Evolutionary conservation across 345 rosid species (phyloP).

Genomic region (Euphorbia peplus): DNA sequence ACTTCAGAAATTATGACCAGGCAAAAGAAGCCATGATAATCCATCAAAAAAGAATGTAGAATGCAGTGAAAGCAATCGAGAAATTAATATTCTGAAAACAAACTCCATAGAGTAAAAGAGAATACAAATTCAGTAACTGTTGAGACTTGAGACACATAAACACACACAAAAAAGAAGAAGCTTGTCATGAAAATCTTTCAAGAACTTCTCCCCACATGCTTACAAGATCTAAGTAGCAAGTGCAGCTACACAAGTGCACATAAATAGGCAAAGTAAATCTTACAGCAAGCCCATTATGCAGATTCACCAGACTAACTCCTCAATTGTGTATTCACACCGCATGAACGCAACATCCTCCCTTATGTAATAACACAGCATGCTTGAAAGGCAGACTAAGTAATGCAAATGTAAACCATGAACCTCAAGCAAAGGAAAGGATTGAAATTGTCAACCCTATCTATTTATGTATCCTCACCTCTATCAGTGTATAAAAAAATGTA

Average conservation of each 20-base stretch:
- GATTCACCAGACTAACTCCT: background rate
- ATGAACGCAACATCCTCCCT: background rate
- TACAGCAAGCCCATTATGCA: background rate
- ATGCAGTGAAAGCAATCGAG: background rate
- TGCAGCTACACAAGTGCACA: background rate
- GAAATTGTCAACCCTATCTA: background rate
- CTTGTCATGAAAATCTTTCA: background rate
- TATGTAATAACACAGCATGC: background rate
- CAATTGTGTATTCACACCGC: background rate
- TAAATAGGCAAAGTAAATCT: background rate
- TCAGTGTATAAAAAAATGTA: background rate
- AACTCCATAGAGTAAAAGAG: background rate
- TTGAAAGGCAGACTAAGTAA: background rate
- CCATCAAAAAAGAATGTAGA: background rate
- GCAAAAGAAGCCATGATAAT: background rate
- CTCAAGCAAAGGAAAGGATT: background rate
- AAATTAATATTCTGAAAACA: background rate
- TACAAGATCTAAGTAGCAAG: too few relatives aligned
- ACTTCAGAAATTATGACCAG: background rate
- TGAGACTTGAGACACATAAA: background rate
- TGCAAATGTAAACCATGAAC: background rate
- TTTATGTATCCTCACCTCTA: background rate
- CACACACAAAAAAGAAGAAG: background rate
- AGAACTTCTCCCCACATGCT: slow-evolving; percentile 3
- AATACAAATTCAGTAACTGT: background rate